Percentiles rank a stretch among this genome's conserved stretches.
Evolutionary conservation across 2,329 filamentous ascomycete genomes (phyloP).

Genomic region (Curvularia verruculosa): DNA sequence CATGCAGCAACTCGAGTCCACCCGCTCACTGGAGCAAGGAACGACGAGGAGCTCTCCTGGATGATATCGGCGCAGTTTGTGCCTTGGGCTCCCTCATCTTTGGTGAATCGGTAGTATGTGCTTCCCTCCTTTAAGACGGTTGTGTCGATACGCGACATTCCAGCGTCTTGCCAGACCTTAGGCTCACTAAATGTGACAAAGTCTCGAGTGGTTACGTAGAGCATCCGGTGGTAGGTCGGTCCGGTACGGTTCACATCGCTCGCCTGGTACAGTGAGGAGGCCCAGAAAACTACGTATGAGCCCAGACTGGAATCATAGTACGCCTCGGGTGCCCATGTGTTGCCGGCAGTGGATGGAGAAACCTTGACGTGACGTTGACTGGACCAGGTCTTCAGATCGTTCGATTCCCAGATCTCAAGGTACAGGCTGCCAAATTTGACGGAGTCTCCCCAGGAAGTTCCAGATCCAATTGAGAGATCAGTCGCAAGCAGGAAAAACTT

Average conservation of each 20-base stretch:
- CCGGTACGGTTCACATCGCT: constrained; percentile 52
- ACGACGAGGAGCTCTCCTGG: constrained; percentile 55
- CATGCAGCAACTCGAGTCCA: constrained; percentile 58
- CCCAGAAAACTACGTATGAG: constrained; percentile 57
- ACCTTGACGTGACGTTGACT: constrained; percentile 58
- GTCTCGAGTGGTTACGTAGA: constrained; percentile 59
- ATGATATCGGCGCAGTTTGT: constrained; percentile 63
- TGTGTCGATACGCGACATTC: constrained; percentile 60
- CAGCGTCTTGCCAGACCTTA: constrained; percentile 59
- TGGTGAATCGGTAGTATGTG: constrained; percentile 61
- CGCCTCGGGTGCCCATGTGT: constrained; percentile 62
- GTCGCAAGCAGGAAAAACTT: constrained; percentile 61
- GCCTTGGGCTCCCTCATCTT: constrained; percentile 58
- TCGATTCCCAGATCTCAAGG: constrained; percentile 61
- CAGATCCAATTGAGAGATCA: constrained; percentile 61
- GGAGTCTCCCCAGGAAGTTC: constrained; percentile 59
- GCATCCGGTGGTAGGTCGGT: constrained; percentile 59
- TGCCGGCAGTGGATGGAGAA: constrained; percentile 58
- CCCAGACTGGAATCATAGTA: constrained; percentile 56
- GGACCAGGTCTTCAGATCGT: constrained; percentile 59
- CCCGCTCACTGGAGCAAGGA: constrained; percentile 50
- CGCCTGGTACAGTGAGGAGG: constrained; percentile 54
- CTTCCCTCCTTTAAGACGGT: constrained; percentile 55
- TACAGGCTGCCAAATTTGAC: constrained; percentile 58
- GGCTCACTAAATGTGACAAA: constrained; percentile 59